Percentiles rank a stretch among this genome's conserved stretches.
These are phyloP conservation scores for Ascochyta fabae DNA, from an alignment of 2,329 filamentous ascomycete genomes.

Conservation along the genomic window DNA sequence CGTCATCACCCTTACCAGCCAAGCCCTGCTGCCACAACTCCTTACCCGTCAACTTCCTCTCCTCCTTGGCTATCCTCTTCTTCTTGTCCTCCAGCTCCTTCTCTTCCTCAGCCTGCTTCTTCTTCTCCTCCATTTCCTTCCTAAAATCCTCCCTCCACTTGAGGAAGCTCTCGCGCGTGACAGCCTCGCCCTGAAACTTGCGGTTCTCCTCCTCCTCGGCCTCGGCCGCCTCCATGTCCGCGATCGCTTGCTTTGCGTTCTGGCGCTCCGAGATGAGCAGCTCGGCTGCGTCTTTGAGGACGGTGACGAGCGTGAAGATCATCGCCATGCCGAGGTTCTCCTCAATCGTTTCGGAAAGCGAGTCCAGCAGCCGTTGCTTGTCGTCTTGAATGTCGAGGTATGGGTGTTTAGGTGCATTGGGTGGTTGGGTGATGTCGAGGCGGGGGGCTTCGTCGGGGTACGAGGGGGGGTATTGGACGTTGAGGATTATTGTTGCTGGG, in stretches of 20 bases:
- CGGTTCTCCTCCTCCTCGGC: constrained; percentile 91
- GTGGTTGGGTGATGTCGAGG: constrained; percentile 78
- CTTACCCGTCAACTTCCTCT: constrained; percentile 76
- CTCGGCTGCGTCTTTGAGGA: constrained; percentile 91
- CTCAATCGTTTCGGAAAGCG: constrained; percentile 76
- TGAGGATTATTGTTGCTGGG: constrained; percentile 73
- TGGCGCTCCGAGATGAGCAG: constrained; percentile 77
- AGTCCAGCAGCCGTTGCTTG: constrained; percentile 73
- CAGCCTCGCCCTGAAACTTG: constrained; percentile 91
- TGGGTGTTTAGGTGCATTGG: constrained; percentile 71
- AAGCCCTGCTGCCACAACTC: constrained; percentile 59
- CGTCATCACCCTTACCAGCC: constrained; percentile 68
- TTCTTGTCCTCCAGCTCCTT: constrained; percentile 72
- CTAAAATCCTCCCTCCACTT: constrained; percentile 81
- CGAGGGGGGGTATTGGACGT: constrained; percentile 84
- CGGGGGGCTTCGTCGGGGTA: constrained; percentile 89
- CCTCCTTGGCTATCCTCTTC: constrained; percentile 64
- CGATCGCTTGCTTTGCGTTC: constrained; percentile 63
- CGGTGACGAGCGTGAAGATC: constrained; percentile 89
- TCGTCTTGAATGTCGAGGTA: constrained; percentile 83
- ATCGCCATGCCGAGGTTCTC: constrained; percentile 98
- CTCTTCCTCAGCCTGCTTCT: constrained; percentile 64
- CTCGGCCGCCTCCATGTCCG: constrained; percentile 63
- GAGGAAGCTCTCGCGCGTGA: constrained; percentile 85
- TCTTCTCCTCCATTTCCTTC: constrained; percentile 79